A percentile compares a stretch with the other conserved stretches of the same genome.
These are phyloP conservation scores for Echinochloa phyllopogon DNA, from an alignment of 176 grass and related monocot species.

Conservation along the genomic window DNA sequence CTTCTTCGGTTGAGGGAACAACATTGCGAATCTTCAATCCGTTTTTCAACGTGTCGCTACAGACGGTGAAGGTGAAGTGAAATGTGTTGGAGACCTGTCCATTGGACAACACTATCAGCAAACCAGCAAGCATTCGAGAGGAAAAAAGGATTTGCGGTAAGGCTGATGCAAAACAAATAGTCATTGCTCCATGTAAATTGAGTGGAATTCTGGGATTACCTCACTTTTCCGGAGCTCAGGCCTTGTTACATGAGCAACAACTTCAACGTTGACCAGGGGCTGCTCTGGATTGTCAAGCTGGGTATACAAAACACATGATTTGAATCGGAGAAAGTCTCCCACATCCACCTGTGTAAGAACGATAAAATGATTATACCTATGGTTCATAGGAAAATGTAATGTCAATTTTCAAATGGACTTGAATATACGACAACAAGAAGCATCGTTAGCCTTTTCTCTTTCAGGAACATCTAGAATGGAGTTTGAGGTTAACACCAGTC, in stretches of 20 bases:
- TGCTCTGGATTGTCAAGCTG: slow-evolving; percentile 79
- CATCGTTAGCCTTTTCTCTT: not conserved
- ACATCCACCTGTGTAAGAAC: slow-evolving; percentile 79
- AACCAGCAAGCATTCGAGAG: not conserved
- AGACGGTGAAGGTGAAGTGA: slow-evolving; percentile 92
- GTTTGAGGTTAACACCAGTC: not conserved
- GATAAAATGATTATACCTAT: slow-evolving; percentile 22
- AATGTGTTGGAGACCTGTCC: slow-evolving; percentile 88
- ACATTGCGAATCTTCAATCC: slow-evolving; percentile 84
- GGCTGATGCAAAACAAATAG: not conserved
- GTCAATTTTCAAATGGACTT: not conserved
- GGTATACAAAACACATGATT: slow-evolving; percentile 93
- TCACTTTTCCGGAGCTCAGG: slow-evolving; percentile 91
- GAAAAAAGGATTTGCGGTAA: not conserved
- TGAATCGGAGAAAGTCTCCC: slow-evolving; percentile 93
- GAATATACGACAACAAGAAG: not conserved
- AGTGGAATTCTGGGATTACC: slow-evolving; percentile 48
- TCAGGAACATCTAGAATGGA: not conserved
- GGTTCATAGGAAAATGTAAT: not conserved
- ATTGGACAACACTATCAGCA: slow-evolving; percentile 6
- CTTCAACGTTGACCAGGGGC: slow-evolving; percentile 88
- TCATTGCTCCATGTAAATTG: not conserved
- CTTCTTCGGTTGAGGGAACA: slow-evolving; percentile 93
- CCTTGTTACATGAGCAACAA: slow-evolving; percentile 95
- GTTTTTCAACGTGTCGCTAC: slow-evolving; percentile 61